These are phyloP conservation scores for Lecanoromycetidae sp. DNA, from an alignment of 2,329 filamentous ascomycete genomes.

Conservation along the genomic window DNA sequence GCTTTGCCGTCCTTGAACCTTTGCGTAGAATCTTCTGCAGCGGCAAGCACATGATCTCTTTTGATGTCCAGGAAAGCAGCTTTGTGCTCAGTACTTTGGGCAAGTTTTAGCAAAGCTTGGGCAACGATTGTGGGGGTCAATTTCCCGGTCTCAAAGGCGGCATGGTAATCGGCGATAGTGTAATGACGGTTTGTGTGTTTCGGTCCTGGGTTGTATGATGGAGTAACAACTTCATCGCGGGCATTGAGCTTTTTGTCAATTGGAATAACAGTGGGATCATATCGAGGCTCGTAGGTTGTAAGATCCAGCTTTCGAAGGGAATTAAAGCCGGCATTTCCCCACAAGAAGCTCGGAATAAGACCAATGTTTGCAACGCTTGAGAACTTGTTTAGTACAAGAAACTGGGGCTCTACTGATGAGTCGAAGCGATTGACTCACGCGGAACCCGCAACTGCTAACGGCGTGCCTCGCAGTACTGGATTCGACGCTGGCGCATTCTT, in stretches of 20 bases:
- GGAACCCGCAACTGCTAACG: conserved; percentile 14
- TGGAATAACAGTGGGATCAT: conserved; percentile 47
- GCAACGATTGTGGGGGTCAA: conserved; percentile 61
- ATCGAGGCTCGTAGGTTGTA: conserved; percentile 41
- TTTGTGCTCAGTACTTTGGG: conserved; percentile 43
- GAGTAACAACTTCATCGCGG: background rate
- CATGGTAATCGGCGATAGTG: conserved; percentile 64
- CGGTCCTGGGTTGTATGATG: background rate
- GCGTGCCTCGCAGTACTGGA: conserved; percentile 16
- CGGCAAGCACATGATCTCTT: conserved; percentile 37
- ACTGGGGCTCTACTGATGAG: background rate
- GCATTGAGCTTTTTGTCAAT: conserved; percentile 21
- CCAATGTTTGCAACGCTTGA: conserved; percentile 12
- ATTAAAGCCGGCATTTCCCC: conserved; percentile 39
- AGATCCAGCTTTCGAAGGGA: conserved; percentile 42
- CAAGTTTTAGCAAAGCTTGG: conserved; percentile 54
- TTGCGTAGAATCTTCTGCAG: conserved; percentile 60
- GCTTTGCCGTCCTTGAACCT: conserved; percentile 57
- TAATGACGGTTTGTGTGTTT: conserved; percentile 29
- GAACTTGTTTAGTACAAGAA: background rate
- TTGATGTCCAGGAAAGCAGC: conserved; percentile 5
- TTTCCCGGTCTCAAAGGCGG: conserved; percentile 56
- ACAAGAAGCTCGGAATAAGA: conserved; percentile 13
- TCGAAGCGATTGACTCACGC: conserved; percentile 4
- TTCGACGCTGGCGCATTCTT: conserved; percentile 5